Evolutionary conservation across 805 yeast species (phyloP), one percentile per base, ranked within the genome.

Genomic region (Candida oleophila): DNA sequence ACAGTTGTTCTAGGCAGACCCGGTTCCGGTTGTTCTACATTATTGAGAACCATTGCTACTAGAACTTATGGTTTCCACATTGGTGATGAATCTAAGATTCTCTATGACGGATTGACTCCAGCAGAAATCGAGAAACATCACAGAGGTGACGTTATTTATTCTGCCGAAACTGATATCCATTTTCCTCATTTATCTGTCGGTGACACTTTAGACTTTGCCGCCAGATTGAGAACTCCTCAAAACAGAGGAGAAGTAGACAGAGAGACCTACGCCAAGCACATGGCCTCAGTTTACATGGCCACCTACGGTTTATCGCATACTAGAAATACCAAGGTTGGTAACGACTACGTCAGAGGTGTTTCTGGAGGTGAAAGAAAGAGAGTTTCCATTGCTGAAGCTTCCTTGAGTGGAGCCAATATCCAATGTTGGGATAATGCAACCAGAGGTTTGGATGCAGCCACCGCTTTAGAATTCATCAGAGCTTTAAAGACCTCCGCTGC

Each of bases 291-390:
- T 16, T 66, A 64, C 43, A 68, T 71, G 75, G 76, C 76, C 22
- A 70, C 74, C 2, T 71, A 65, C 51, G 81, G 80, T 42, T 64
- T 76, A 48, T 68, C 76, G 15, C 84, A 80, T 57, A 81, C 83
- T 7, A 64, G 73, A 46, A 64, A 81, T 53, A 80, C 85, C 33
- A 77, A 75, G 50, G 86, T 82, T 39, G 87, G 87, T 63, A 76
- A 81, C 56, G 85, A 81, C 53, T 80, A 69, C 48, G 75, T 84
- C 25, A 76, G 88, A 61, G 87, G 89, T 69, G 87, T 85, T 36
- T 83, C 92, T 43, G 92, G 95, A 58, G 94, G 95, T 73, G 94
- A 87, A 68, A 73, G 95, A 54, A 86, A 87, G 66, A 80, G 95
- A 70, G 92, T 87, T 2, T 84, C 92, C 9, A 82, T 87, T 56